A percentile compares a stretch with the other conserved stretches of the same genome.
Evolutionary conservation across 208 protist genomes (phyloP).

Genomic region (Crithidia bombi): DNA sequence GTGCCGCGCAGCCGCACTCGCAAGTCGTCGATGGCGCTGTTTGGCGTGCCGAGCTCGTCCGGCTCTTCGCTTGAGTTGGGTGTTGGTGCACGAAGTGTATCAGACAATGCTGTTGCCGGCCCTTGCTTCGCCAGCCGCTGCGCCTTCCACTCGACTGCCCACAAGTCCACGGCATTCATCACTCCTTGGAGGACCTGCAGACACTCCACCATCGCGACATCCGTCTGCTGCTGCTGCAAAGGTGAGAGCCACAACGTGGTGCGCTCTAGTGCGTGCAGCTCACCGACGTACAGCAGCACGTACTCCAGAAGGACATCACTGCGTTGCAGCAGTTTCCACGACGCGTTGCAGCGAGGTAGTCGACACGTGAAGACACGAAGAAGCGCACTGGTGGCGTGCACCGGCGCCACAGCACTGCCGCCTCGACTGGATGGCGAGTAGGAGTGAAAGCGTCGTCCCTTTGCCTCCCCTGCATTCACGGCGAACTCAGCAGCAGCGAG

Average conservation of each 20-base stretch:
- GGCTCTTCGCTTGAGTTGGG: not conserved
- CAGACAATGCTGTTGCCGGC: not conserved
- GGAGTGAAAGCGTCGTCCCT: not conserved
- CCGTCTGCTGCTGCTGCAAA: constrained; percentile 16
- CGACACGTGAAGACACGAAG: constrained; percentile 1
- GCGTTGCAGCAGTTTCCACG: constrained; percentile 19
- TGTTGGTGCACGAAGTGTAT: not conserved
- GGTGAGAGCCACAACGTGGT: constrained; percentile 31
- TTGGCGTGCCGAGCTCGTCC: not conserved
- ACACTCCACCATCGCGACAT: constrained; percentile 26
- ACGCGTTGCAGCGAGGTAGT: not conserved
- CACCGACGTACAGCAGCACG: constrained; percentile 12
- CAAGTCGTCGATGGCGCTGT: not conserved
- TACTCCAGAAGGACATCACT: constrained; percentile 16
- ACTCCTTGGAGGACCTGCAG: constrained; percentile 26
- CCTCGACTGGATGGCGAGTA: not conserved
- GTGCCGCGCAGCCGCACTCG: constrained; percentile 3
- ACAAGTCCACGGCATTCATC: constrained; percentile 22
- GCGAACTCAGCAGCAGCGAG: not conserved
- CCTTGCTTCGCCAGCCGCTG: not conserved
- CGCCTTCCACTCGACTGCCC: constrained; percentile 6
- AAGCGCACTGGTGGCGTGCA: too few relatives aligned
- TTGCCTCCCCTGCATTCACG: not conserved
- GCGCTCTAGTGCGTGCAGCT: constrained; percentile 9
- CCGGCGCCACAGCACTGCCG: not conserved